phyloP scores from a whole-genome alignment of 768 basidiomycete genomes.

The Suillus discolor region DNA sequence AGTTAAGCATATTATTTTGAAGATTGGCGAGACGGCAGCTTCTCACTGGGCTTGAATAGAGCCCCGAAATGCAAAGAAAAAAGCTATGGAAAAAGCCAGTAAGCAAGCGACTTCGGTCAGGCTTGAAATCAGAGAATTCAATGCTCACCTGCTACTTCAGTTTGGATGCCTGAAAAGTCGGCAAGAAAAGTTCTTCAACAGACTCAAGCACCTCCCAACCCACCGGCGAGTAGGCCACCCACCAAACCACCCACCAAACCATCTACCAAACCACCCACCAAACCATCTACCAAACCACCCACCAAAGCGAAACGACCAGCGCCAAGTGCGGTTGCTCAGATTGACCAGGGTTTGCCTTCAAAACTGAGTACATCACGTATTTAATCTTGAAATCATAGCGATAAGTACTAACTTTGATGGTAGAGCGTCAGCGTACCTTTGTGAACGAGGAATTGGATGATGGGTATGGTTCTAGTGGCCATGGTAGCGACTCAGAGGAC shows the following conservation, averaged over 20 bases:
- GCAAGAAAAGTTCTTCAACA: background rate
- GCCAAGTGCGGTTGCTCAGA: background rate
- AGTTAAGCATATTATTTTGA: background rate
- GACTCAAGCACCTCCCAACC: background rate
- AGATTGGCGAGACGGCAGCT: background rate
- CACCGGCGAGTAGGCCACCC: background rate
- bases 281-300: too few relatives aligned
- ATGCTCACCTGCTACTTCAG: background rate
- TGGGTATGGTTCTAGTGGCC: background rate
- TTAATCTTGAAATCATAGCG: background rate
- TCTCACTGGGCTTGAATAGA: background rate
- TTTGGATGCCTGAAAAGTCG: background rate
- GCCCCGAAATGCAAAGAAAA: background rate
- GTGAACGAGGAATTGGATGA: background rate
- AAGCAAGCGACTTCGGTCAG: background rate
- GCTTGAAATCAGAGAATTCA: too few relatives aligned
- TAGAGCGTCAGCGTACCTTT: background rate
- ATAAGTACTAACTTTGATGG: background rate
- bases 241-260: too few relatives aligned
- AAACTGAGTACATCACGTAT: background rate
- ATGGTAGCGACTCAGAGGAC: background rate
- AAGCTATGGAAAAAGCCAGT: background rate
- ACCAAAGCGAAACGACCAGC: background rate
- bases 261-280: too few relatives aligned
- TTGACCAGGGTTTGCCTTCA: background rate